A percentile compares a stretch with the other conserved stretches of the same genome.
These are phyloP conservation scores for Lentinula sp. DNA, from an alignment of 768 basidiomycete genomes.

Conservation along the genomic window DNA sequence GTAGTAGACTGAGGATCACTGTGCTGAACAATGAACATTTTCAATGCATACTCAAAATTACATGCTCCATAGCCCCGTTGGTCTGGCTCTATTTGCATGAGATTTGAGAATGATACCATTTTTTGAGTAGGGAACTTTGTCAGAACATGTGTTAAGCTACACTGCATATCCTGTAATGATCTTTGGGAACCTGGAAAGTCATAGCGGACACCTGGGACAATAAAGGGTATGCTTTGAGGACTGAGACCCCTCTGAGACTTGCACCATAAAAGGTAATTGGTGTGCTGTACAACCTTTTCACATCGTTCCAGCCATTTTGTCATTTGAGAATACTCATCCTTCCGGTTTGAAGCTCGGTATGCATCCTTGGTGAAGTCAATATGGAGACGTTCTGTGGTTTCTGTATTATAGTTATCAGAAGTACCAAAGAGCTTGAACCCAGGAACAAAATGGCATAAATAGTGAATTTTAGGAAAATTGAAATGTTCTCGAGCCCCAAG, in stretches of 20 bases:
- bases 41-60: not conserved
- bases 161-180: not conserved
- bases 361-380: too few relatives aligned
- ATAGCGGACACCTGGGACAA: not conserved
- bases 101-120: not conserved
- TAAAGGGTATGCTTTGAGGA: not conserved
- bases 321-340: conserved; percentile 18
- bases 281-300: not conserved
- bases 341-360: conserved; percentile 13
- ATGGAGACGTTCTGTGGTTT: conserved; percentile 4
- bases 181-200: not conserved
- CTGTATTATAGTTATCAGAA: conserved; percentile 20
- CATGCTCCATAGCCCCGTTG: not conserved
- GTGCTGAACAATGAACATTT: not conserved
- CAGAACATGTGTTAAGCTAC: not conserved
- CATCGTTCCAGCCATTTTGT: conserved; percentile 1
- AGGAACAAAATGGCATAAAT: conserved; percentile 14
- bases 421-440: conserved; percentile 17
- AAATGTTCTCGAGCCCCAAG: conserved; percentile 20
- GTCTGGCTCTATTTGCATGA: not conserved
- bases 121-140: not conserved
- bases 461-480: conserved; percentile 22
- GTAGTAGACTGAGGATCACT: not conserved
- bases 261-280: not conserved
- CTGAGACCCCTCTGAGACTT: not conserved